Evolutionary conservation across 768 basidiomycete species (phyloP), one percentile per base, ranked within the genome.

Genomic region (Agaricus sinodeliciosus): DNA sequence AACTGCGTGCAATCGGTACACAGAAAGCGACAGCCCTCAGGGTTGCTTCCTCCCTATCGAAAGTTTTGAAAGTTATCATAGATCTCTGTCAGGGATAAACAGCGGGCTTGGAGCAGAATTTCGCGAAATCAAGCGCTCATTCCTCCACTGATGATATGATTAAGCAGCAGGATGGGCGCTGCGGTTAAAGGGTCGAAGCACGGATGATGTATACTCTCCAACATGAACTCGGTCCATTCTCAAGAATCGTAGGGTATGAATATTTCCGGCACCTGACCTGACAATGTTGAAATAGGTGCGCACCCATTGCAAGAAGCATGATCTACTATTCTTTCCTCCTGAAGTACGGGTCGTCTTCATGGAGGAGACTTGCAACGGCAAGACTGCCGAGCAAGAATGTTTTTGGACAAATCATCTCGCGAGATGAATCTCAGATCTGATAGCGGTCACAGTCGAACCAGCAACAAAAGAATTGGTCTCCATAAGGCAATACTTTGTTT

Each of bases 401-500:
- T 28, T 41, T 40, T 26, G 49, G 22, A 31, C 31, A 43, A 48
- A 26, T 46, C 26, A 54, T 46, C 46, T 58, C 43, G 47, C 44
- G 54, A 48, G 40, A 36, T 36, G 22, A 51, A 60, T 59, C 57
- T 57, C 43, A 57, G 55, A 63, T 60, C 55, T 52, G 54, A 55
- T 51, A 57, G 46, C 37, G 49, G 44, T 48, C 60, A 61, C 57
- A 53, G 45, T 40, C 45, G 36, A 50, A 46, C 42, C 61, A 58
- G 43, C 47, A 60, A 54, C 43, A 62, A 54, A 63, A 59, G 60
- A 60, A 61, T 57, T 57, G 57, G 51, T 49, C 48, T 53, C 50
- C 43, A 47, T 40, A 35, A 43, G 41, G 49, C 13, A 43, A 37
- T 36, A 31, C 43, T 4, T 36, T 28, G 42, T 39, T 37, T 18